Conservation (phyloP, 805 yeast species). For the Priceomyces carsonii region DNA sequence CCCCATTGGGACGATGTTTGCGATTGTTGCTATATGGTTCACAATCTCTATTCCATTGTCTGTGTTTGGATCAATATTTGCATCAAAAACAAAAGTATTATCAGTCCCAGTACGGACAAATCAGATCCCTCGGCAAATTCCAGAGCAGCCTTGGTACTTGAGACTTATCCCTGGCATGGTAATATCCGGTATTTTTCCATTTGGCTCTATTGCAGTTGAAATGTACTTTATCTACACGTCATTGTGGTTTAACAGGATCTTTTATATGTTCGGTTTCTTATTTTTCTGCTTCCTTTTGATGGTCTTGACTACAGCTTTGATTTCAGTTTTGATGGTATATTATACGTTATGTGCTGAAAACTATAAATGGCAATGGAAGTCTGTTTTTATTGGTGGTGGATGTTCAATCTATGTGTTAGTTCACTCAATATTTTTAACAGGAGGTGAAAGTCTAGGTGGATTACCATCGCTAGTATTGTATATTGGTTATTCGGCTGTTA, state of each 20-base stretch:
- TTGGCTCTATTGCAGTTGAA: conserved; percentile 93
- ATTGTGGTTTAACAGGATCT: conserved; percentile 90
- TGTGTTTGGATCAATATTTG: conserved; percentile 76
- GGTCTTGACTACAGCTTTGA: conserved; percentile 77
- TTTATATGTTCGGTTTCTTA: conserved; percentile 96
- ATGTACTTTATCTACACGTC: conserved; percentile 90
- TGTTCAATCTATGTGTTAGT: conserved; percentile 81
- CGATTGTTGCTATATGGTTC: conserved; percentile 83
- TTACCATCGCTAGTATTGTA: conserved; percentile 76
- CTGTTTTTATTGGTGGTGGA: conserved; percentile 84
- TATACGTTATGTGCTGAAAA: conserved; percentile 86
- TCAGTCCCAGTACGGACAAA: conserved; percentile 85
- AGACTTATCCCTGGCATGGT: conserved; percentile 65
- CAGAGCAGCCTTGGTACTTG: conserved; percentile 84
- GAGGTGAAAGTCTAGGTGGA: conserved; percentile 64
- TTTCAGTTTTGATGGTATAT: conserved; percentile 78
- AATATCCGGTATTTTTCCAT: conserved; percentile 89
- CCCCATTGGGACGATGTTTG: conserved; percentile 86
- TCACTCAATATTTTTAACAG: conserved; percentile 76
- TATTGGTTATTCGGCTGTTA: conserved; percentile 76
- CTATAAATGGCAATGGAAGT: conserved; percentile 97
- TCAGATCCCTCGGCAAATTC: conserved; percentile 96
- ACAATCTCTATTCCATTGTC: conserved; percentile 82
- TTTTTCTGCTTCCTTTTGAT: conserved; percentile 84
- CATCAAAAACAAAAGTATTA: conserved; percentile 59